These are phyloP conservation scores for Candida dajiaensis DNA, from an alignment of 805 yeast species.

Conservation along the genomic window DNA sequence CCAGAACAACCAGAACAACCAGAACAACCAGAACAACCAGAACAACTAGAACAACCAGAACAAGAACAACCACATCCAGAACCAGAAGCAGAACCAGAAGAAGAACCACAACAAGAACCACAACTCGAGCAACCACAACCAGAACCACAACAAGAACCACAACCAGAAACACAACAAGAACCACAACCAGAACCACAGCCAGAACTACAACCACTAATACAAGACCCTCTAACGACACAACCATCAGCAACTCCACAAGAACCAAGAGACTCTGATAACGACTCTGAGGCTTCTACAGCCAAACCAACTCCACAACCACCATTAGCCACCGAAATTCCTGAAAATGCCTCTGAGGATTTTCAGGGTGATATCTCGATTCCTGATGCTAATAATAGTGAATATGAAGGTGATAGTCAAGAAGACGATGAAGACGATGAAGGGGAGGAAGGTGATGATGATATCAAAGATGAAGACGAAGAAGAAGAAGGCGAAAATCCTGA, in stretches of 20 bases:
- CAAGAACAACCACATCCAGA: not conserved
- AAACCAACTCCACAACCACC: not conserved
- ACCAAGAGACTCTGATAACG: not conserved
- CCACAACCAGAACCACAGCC: not conserved
- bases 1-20: not conserved
- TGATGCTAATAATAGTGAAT: constrained; percentile 10
- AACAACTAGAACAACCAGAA: not conserved
- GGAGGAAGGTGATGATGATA: constrained; percentile 9
- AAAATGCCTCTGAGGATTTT: not conserved
- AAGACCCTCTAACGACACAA: not conserved
- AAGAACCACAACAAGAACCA: not conserved
- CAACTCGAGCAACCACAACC: not conserved
- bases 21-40: not conserved
- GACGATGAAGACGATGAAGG: constrained; percentile 7
- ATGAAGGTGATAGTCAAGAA: constrained; percentile 8
- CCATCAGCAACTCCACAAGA: not conserved
- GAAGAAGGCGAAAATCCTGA: constrained; percentile 8
- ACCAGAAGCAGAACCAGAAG: not conserved
- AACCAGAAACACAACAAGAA: not conserved
- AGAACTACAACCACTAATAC: not conserved
- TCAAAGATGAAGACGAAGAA: constrained; percentile 4
- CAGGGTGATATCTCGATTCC: constrained; percentile 11
- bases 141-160: not conserved
- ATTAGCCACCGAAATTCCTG: not conserved
- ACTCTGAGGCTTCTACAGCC: not conserved